phyloP scores from a whole-genome alignment of 2,329 filamentous ascomycete species.

The Biscogniauxia mediterranea region DNA sequence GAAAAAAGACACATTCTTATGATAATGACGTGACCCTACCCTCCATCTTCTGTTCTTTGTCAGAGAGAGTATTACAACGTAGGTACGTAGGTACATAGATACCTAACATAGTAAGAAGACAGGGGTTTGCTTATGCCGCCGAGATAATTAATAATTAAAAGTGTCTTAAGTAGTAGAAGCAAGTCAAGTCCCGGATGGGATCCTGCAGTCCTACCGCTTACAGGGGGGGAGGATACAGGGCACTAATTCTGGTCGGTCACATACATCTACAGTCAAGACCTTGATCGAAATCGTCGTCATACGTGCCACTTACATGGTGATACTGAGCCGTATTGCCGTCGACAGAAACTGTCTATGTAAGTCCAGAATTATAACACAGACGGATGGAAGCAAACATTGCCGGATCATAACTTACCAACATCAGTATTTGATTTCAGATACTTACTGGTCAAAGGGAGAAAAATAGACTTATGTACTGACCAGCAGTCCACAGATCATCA shows the following conservation, averaged over 20 bases:
- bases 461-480: too few species aligned
- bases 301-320: too few species aligned
- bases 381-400: too few species aligned
- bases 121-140: too few species aligned
- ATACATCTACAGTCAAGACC: too few species aligned
- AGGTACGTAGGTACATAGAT: too few species aligned
- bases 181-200: background rate
- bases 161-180: background rate
- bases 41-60: background rate
- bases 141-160: background rate
- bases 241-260: background rate
- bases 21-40: background rate
- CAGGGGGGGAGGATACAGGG: background rate
- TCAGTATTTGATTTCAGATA: too few species aligned
- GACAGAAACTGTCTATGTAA: background rate
- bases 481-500: background rate
- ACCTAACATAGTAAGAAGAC: too few species aligned
- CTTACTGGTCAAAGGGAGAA: too few species aligned
- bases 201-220: background rate
- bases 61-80: background rate
- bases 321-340: background rate
- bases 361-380: too few species aligned
- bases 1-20: background rate
- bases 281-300: background rate
- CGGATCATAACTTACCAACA: too few species aligned